Evolutionary conservation across 768 basidiomycete species (phyloP).

Genomic region (Podaxis pistillaris): DNA sequence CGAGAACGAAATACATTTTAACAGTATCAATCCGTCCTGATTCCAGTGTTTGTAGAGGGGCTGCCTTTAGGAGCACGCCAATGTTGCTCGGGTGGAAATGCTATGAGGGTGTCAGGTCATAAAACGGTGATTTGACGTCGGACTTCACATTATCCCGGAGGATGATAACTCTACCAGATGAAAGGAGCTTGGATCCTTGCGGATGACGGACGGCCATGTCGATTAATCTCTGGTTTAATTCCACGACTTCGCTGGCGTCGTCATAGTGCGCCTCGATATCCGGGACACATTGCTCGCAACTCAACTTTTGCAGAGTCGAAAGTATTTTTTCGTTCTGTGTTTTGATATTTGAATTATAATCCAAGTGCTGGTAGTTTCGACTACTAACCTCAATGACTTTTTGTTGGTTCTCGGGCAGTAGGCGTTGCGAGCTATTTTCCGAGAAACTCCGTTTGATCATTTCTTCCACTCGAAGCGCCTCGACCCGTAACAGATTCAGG

Average conservation of each 20-base stretch:
- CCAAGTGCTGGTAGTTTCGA: constrained; percentile 10
- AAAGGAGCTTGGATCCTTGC: constrained; percentile 67
- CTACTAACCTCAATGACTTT: constrained; percentile 72
- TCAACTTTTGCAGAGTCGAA: constrained; percentile 57
- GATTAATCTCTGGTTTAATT: constrained; percentile 62
- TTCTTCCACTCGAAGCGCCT: constrained; percentile 94
- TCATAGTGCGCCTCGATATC: constrained; percentile 84
- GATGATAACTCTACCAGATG: constrained; percentile 77
- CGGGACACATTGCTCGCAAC: constrained; percentile 63
- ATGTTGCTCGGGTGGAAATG: constrained; percentile 71
- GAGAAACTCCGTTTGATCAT: constrained; percentile 99
- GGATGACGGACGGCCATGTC: constrained; percentile 55
- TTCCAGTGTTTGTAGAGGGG: constrained; percentile 44
- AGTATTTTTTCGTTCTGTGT: constrained; percentile 71
- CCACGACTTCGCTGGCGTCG: constrained; percentile 56
- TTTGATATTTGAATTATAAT: neutral
- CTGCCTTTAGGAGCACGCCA: constrained; percentile 70
- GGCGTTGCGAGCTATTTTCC: constrained; percentile 90
- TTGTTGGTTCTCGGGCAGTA: constrained; percentile 92
- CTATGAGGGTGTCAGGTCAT: constrained; percentile 35
- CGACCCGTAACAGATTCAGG: constrained; percentile 91
- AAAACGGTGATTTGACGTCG: neutral
- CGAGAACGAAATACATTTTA: constrained; percentile 67
- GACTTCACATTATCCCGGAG: constrained; percentile 74
- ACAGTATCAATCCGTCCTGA: constrained; percentile 45